Conservation (phyloP, 371 early-diverging fungal species). For the Mortierella sp. region DNA sequence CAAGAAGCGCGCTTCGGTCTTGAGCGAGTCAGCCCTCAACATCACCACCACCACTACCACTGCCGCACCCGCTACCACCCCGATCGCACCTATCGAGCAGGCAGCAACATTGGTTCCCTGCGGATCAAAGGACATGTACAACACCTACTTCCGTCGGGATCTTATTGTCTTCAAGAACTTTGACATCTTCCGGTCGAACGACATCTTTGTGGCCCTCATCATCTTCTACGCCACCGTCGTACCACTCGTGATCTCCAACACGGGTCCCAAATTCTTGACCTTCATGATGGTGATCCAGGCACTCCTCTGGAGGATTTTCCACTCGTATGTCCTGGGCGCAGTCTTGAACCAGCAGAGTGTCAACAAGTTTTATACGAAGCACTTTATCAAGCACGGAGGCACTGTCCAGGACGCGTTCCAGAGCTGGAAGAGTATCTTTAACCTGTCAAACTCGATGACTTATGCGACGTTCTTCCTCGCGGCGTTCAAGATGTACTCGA, state of each 20-base stretch:
- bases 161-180: constrained; percentile 91
- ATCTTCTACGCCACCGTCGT: constrained; percentile 79
- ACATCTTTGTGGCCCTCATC: constrained; percentile 81
- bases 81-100: constrained; percentile 35
- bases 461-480: constrained; percentile 86
- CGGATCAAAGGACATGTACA: constrained; percentile 58
- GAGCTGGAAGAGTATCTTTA: constrained; percentile 96
- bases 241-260: constrained; percentile 71
- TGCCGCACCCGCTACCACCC: constrained; percentile 18
- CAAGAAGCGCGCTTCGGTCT: constrained; percentile 57
- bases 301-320: constrained; percentile 87
- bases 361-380: constrained; percentile 86
- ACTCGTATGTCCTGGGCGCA: constrained; percentile 84
- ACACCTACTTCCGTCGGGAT: constrained; percentile 84
- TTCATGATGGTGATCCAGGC: constrained; percentile 77
- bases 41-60: constrained; percentile 15
- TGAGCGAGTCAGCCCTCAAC: constrained; percentile 31
- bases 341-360: constrained; percentile 84
- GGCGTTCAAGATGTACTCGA: constrained; percentile 78
- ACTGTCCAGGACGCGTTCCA: constrained; percentile 88
- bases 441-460: constrained; percentile 87
- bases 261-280: constrained; percentile 55
- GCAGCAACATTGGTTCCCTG: constrained; percentile 57
- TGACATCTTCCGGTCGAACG: constrained; percentile 87
- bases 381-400: constrained; percentile 94